These are phyloP conservation scores for Lobulomyces angularis DNA, from an alignment of 192 early-diverging fungal genomes.

Conservation along the genomic window DNA sequence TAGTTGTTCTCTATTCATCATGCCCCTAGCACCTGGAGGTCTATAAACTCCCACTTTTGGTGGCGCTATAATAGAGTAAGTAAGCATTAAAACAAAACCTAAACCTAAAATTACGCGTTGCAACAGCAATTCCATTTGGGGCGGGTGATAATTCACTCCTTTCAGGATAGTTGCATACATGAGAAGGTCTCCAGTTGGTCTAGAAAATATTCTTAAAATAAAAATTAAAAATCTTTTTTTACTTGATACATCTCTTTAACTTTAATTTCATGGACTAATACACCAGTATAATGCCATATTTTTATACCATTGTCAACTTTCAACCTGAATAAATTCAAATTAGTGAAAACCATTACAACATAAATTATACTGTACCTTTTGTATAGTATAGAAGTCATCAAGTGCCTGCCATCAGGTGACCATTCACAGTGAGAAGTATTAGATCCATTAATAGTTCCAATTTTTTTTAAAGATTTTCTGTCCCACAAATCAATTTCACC, in stretches of 20 bases:
- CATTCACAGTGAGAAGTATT: conserved; percentile 81
- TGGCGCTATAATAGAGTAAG: conserved; percentile 12
- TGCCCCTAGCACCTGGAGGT: conserved; percentile 34
- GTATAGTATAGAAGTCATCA: conserved; percentile 87
- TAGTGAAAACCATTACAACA: no score
- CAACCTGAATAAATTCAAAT: no score
- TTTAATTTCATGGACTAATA: conserved; percentile 59
- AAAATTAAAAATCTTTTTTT: background rate
- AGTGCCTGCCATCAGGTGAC: conserved; percentile 83
- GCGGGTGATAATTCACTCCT: conserved; percentile 61
- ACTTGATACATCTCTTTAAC: conserved; percentile 83
- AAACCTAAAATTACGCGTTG: no score
- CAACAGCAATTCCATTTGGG: conserved; percentile 33
- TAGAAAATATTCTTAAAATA: background rate
- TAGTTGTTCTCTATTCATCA: conserved; percentile 8
- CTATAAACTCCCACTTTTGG: conserved; percentile 36
- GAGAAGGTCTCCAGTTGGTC: background rate
- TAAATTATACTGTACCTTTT: no score
- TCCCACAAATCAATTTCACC: conserved; percentile 94
- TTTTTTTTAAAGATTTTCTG: conserved; percentile 69
- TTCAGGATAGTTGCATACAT: conserved; percentile 61
- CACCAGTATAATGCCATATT: conserved; percentile 91
- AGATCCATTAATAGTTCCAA: conserved; percentile 63
- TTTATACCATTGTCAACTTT: conserved; percentile 96
- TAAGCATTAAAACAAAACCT: no score